Base-by-base conservation (phyloP, 352 stramenopile genomes). In the Pythium folliculosum region DNA sequence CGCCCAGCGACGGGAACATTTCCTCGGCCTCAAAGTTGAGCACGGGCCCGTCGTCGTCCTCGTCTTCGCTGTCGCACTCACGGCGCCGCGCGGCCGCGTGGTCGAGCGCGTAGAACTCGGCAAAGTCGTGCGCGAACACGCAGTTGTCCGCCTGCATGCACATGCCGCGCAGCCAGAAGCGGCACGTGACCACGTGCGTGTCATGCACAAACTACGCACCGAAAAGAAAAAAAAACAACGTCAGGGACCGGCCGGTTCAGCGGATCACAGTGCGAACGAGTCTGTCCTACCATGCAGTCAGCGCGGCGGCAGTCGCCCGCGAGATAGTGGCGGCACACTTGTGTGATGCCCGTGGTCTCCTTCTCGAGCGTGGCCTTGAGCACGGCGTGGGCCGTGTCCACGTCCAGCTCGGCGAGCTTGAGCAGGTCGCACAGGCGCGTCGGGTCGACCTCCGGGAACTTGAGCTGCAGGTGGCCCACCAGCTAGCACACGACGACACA, bases 261-360 rank as follows among this genome's bases (percentile, higher is more conserved):
- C 10, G 4, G 37, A 43, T 12, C 4, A 12, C 37, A 43, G 37
- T 5, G 10, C 14, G 37, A 40, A 40, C 3, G 8, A 7, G 35
- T 2, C 27, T 32, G 27, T 5, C 59, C 9, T 70, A 93, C 87
- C 87, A 92, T 93, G 75, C 87, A 95, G 62, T 95, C 87, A 7
- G 87, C 85, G 64, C 87, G 85, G 48, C 86, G 85, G 47, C 87
- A 95, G 47, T 94, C 84, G 21, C 87, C 87, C 35, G 87, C 79
- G 45, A 95, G 60, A 54, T 94, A 94, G 65, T 95, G 87, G 35
- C 87, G 82, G 49, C 87, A 95, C 32, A 95, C 85, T 70, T 95
- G 87, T 16, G 75, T 76, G 2, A 81, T 81, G 19, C 83, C 81
- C 35, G 86, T 78, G n/a, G 79, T 80, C 65, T 91, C 81, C 27